Base-by-base conservation (phyloP, 768 basidiomycete genomes). In the Amanita rimosa region DNA sequence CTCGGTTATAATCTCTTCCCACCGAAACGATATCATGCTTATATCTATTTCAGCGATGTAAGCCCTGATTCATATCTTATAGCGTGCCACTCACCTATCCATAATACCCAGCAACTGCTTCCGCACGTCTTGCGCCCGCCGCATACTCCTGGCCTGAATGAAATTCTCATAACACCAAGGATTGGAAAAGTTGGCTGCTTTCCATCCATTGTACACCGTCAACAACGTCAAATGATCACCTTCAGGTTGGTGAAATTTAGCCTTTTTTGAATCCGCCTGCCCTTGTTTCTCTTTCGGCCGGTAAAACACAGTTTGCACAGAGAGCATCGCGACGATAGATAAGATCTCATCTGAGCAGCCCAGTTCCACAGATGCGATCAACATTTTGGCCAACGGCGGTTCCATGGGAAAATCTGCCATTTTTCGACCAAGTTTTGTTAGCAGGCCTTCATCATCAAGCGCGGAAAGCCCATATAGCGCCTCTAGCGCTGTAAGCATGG, bases 321-420 rank as follows among this genome's bases (percentile, higher is more conserved):
- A 92, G 35, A 98, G 70, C 96, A 99, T 99, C 7, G 94, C 95
- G 1, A 97, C 93, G 46, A 98, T 86, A 3, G 91, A 95, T 36
- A 99, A 66, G 54, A 98, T 96, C 64, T 99, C 96, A 59, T 99
- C 95, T 0, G 96, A 99, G 60, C 96, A 99, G 9, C 92, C 93
- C 46, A 96, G 75, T 59, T 98, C 96, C 9, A 97, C 94, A 1
- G 93, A 96, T 3, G 92, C 91, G 61, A 98, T 98, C 42, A 99
- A 67, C 94, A 96, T 99, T 69, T 98, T 99, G 3, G 95, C 92
- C 39, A 92, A 66, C 0, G 91, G 80, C 4, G 95, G 96, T 50
- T 98, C 94, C 83, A 98, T 91, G 10, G 96, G 96, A 68, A 98
- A 97, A 64, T 99, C 96, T 1, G 96, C 95, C 96, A 99, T 98